These are phyloP conservation scores for Lupinus albus DNA, from an alignment of 306 rosid genomes.

Conservation along the genomic window DNA sequence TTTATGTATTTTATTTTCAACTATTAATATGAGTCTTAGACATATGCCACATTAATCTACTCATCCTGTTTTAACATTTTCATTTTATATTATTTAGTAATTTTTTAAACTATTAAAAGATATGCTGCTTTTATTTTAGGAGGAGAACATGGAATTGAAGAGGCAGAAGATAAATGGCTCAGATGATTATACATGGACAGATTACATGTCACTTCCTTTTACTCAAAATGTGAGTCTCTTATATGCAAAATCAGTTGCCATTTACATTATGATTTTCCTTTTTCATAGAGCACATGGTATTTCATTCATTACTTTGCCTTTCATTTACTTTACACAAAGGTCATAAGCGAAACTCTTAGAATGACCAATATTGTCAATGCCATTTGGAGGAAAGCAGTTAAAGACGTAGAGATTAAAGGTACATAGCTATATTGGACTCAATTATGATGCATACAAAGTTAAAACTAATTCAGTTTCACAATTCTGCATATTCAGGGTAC, in stretches of 20 bases:
- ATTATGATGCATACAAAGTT: neutral
- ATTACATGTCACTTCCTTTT: constrained; percentile 79
- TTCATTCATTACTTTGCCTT: constrained; percentile 11
- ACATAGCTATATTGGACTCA: neutral
- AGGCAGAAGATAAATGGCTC: constrained; percentile 50
- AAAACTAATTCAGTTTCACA: constrained; percentile 5
- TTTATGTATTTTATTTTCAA: too few relatives aligned
- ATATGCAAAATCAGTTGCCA: constrained; percentile 3
- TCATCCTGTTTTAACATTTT: too few relatives aligned
- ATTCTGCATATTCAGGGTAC: constrained; percentile 55
- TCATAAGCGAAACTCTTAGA: constrained; percentile 90
- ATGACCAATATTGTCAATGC: constrained; percentile 90
- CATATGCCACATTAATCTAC: too few relatives aligned
- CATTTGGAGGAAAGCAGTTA: constrained; percentile 83
- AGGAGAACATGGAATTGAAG: constrained; percentile 88
- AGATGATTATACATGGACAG: constrained; percentile 66
- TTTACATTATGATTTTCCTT: neutral
- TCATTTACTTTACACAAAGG: constrained; percentile 48
- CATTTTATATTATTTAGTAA: too few relatives aligned
- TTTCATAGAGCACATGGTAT: neutral
- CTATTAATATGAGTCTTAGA: too few relatives aligned
- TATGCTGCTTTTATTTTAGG: constrained; percentile 57
- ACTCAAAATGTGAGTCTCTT: constrained; percentile 78
- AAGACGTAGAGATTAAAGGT: constrained; percentile 84
- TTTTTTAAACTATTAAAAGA: too few relatives aligned